A percentile compares a stretch with the other conserved stretches of the same genome.
These are phyloP conservation scores for Crithidia sp. DNA, from an alignment of 208 protist species.

Conservation along the genomic window DNA sequence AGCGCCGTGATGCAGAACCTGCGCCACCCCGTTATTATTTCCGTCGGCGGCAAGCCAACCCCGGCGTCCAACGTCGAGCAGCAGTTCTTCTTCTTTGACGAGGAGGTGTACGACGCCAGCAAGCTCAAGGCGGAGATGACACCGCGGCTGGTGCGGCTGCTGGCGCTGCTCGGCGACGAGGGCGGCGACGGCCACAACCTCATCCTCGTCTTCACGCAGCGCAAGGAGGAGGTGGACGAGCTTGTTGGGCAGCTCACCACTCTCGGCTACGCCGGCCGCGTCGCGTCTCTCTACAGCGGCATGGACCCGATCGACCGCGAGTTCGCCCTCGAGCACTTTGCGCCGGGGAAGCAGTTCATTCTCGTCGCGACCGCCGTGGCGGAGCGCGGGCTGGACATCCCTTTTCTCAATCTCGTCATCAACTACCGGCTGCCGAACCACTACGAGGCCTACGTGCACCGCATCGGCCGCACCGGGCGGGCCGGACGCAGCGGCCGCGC, in stretches of 20 bases:
- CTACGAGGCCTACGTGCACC: constrained; percentile 98
- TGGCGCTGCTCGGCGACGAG: constrained; percentile 90
- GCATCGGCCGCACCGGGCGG: constrained; percentile 94
- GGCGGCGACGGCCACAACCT: constrained; percentile 65
- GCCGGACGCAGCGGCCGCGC: constrained; percentile 81
- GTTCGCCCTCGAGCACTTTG: constrained; percentile 90
- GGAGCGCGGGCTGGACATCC: constrained; percentile 97
- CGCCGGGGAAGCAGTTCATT: constrained; percentile 84
- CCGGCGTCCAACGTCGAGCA: constrained; percentile 92
- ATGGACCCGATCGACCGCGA: constrained; percentile 93
- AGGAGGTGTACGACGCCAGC: constrained; percentile 82
- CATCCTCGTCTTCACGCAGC: constrained; percentile 93
- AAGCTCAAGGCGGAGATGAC: constrained; percentile 50
- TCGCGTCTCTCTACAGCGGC: constrained; percentile 87
- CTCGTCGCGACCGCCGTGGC: constrained; percentile 90
- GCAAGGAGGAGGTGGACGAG: constrained; percentile 89
- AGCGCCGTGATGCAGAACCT: constrained; percentile 73
- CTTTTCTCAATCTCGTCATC: constrained; percentile 98
- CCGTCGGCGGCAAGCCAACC: constrained; percentile 83
- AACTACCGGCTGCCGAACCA: constrained; percentile 99
- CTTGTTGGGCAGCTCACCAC: constrained; percentile 78
- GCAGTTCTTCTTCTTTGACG: constrained; percentile 89
- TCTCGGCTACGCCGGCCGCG: constrained; percentile 79
- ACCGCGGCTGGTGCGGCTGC: constrained; percentile 79
- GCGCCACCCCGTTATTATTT: constrained; percentile 84